Base-by-base conservation (phyloP, 2,329 filamentous ascomycete genomes). In the Hirsutella thompsonii region DNA sequence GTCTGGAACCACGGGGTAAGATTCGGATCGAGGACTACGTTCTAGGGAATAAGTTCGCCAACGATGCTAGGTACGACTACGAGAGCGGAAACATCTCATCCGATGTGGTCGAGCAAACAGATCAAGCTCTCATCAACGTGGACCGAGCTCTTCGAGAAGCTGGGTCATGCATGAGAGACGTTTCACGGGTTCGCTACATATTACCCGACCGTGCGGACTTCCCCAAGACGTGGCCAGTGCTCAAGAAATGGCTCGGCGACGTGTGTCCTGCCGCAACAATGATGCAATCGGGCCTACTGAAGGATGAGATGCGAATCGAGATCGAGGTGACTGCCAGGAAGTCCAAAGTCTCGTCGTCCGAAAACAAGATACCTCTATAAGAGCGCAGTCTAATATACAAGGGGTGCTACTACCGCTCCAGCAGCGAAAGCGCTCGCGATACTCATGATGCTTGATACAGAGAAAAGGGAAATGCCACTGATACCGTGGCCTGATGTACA, bases 401-500 rank as follows among this genome's bases (percentile, higher is more conserved):
- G 26, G 20, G 54, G 51, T 4, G 53, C 53, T 38, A 58, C 44
- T 37, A 52, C 39, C 28, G 51, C 52, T 3, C 75, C 78, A 0
- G 66, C 66, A 1, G 53, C 67, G 61, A 83, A 81, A 49, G 76
- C 70, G 5, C 68, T 61, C 3, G 57, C 68, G 20, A 81, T 74
- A 0, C 75, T 79, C 11, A 83, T 55, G 42, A 81, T 64, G 51
- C 79, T 83, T 9, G 77, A 72, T 4, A 72, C 58, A 0, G 72
- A 77, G 39, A 83, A 60, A 44, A 78, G 61, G n/a, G 74, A 72
- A 52, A 83, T 68, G 0, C 80, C 80, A 44, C 74, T 81, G 46
- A 84, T 76, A 0, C 80, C 80, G 53, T 84, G 80, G 0, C 80
- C 79, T 5, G 75, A 79, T 0, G 79, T 81, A 47, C 80, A 84